Evolutionary conservation across 352 stramenopile species (phyloP).

Genomic region (Globisporangium radiosum): DNA sequence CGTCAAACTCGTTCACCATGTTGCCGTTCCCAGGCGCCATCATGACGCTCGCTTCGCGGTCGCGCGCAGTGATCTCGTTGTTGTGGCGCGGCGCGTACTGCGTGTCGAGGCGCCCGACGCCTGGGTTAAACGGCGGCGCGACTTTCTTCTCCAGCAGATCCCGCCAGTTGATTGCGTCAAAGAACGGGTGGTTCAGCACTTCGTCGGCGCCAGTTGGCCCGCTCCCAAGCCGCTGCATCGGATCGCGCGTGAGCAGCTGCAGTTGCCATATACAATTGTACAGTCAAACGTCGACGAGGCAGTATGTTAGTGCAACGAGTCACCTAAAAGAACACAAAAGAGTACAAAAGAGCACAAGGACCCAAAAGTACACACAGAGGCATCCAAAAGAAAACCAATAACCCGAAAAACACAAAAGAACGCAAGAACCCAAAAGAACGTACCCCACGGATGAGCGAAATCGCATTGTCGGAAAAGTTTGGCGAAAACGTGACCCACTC

Average conservation of each 20-base stretch:
- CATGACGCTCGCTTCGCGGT: conserved; percentile 73
- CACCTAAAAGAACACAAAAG: too few relatives aligned
- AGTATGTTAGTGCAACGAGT: neutral
- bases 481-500: conserved; percentile 94
- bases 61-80: conserved; percentile 85
- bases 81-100: conserved; percentile 82
- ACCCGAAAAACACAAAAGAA: conserved; percentile 1
- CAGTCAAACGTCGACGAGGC: neutral
- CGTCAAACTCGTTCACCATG: conserved; percentile 82
- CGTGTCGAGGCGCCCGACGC: conserved; percentile 83
- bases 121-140: conserved; percentile 83
- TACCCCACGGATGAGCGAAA: conserved; percentile 91
- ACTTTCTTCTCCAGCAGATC: conserved; percentile 81
- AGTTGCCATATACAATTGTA: neutral
- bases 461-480: conserved; percentile 87
- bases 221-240: conserved; percentile 92
- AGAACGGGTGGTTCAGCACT: conserved; percentile 90
- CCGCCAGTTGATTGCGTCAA: conserved; percentile 88
- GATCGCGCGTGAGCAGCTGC: conserved; percentile 95
- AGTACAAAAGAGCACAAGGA: too few relatives aligned
- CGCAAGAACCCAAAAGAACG: conserved; percentile 13
- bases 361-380: too few relatives aligned
- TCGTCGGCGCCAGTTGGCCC: conserved; percentile 85
- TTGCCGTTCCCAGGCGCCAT: conserved; percentile 35
- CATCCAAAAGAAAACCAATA: neutral